phyloP scores from a whole-genome alignment of 495 filamentous ascomycete species.

The Xylaria cubensis region DNA sequence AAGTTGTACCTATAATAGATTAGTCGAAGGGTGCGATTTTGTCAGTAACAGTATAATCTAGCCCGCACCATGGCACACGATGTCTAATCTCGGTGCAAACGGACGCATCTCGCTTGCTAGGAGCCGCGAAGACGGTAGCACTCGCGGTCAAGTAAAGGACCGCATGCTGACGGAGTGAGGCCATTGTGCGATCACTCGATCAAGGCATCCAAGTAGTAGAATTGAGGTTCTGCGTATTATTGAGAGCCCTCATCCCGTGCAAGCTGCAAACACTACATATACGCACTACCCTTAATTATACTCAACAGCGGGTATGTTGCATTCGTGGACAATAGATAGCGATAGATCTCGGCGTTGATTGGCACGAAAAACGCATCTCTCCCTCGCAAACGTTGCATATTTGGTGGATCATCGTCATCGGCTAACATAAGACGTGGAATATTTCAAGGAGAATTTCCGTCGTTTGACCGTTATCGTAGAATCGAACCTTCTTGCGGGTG shows the following conservation, averaged over 20 bases:
- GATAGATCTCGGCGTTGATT: background rate
- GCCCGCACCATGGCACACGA: slow-evolving; percentile 2
- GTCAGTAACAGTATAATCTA: background rate
- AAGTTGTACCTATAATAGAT: slow-evolving; percentile 41
- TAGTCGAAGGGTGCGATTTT: background rate
- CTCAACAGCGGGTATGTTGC: background rate
- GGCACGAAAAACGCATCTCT: background rate
- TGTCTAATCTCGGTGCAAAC: slow-evolving; percentile 2
- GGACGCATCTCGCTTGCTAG: slow-evolving; percentile 1
- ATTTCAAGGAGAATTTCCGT: background rate
- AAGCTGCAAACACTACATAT: background rate
- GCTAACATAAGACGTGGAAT: slow-evolving; percentile 16
- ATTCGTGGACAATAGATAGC: background rate
- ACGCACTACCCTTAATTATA: background rate
- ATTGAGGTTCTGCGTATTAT: background rate
- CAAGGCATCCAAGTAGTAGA: background rate
- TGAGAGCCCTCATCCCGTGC: background rate
- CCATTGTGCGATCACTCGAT: background rate
- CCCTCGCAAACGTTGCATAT: background rate
- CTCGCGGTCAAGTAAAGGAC: background rate
- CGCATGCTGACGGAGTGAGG: background rate
- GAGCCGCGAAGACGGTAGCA: background rate
- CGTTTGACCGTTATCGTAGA: background rate
- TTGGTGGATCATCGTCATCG: background rate
- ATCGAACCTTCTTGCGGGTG: background rate